These are phyloP conservation scores for Jimgerdemannia lactiflua DNA, from an alignment of 192 early-diverging fungal species.

Conservation along the genomic window DNA sequence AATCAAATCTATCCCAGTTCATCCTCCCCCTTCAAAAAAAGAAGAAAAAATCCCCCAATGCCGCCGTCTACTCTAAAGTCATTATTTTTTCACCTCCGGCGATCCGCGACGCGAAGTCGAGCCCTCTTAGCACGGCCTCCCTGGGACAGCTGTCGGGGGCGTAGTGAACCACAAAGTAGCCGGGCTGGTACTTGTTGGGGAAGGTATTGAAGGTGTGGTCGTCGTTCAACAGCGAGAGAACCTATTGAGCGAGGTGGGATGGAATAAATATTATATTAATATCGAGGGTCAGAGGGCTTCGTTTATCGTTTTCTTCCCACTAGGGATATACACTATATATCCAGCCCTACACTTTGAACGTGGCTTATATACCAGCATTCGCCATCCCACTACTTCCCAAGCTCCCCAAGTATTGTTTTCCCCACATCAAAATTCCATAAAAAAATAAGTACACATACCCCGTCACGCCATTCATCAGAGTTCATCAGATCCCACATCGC, in stretches of 20 bases:
- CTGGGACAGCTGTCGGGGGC: constrained; percentile 53
- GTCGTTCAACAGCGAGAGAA: constrained; percentile 39
- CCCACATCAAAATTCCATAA: not conserved
- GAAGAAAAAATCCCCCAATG: no score
- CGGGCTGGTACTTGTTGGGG: constrained; percentile 35
- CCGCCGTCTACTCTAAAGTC: constrained; percentile 12
- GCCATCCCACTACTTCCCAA: not conserved
- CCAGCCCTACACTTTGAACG: not conserved
- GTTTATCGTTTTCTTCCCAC: no score
- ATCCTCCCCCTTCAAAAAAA: no score
- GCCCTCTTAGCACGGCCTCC: constrained; percentile 35
- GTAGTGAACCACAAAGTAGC: constrained; percentile 59
- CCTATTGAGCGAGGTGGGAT: constrained; percentile 11
- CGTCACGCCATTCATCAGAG: constrained; percentile 24
- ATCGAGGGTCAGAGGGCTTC: not conserved
- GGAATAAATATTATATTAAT: not conserved
- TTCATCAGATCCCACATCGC: constrained; percentile 58
- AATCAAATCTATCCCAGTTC: no score
- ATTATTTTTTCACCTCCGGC: constrained; percentile 22
- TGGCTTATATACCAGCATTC: not conserved
- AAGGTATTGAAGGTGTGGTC: constrained; percentile 60
- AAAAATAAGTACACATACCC: constrained; percentile 18
- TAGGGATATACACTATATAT: no score
- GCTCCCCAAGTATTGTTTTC: not conserved
- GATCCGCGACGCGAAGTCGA: constrained; percentile 35